Conservation (phyloP, 345 rosid species). For the Bruguiera gymnorhiza region DNA sequence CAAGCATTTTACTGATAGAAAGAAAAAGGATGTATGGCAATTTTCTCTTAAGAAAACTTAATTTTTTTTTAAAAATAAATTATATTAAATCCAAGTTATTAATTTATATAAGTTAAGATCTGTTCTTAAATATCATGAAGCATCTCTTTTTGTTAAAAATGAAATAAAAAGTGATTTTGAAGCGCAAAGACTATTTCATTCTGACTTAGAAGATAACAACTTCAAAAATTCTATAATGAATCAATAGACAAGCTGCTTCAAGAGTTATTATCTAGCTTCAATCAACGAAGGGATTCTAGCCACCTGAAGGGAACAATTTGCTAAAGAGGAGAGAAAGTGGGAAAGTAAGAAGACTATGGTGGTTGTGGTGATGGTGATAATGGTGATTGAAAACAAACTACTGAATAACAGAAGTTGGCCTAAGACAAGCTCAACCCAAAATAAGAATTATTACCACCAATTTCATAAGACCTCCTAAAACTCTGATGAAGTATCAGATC, state of each 20-base stretch:
- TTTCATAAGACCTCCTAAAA: no score
- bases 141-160: background rate
- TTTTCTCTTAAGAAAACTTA: background rate
- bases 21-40: background rate
- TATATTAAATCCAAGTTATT: background rate
- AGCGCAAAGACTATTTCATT: background rate
- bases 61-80: background rate
- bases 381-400: no score
- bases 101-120: background rate
- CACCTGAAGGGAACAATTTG: no score
- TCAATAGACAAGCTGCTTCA: background rate
- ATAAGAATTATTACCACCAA: no score
- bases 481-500: no score
- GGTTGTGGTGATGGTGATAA: no score
- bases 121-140: background rate
- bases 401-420: no score
- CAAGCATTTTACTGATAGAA: background rate
- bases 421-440: no score
- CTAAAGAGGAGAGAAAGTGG: no score
- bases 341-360: no score
- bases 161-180: background rate
- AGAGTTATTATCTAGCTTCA: background rate
- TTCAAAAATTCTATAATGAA: background rate
- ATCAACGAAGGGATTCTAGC: no score
- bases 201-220: background rate